Evolutionary conservation across 78 protist genomes (phyloP).

Genomic region (Anaeramoeba ignava): DNA sequence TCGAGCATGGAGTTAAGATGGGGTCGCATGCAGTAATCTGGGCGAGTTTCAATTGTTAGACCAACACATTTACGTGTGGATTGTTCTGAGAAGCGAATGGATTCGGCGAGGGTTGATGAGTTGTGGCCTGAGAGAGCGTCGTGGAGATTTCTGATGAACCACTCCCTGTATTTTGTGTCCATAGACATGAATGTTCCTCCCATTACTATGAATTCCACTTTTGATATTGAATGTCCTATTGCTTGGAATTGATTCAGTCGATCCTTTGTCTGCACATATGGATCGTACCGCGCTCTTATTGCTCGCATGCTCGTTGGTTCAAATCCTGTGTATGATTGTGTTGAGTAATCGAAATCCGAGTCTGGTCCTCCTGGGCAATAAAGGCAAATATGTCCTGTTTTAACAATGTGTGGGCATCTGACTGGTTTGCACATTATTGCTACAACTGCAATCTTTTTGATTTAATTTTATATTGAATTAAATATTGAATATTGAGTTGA

Average conservation of each 20-base stretch:
- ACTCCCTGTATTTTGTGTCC: constrained; percentile 67
- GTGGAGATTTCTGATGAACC: constrained; percentile 72
- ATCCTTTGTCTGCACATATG: constrained; percentile 61
- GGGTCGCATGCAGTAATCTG: constrained; percentile 80
- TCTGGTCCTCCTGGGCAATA: constrained; percentile 93
- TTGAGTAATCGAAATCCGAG: constrained; percentile 89
- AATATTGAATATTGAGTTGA: too few species aligned
- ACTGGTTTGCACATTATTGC: constrained; percentile 96
- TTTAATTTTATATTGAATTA: too few species aligned
- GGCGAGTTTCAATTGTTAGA: constrained; percentile 89
- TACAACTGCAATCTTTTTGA: constrained; percentile 81
- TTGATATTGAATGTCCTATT: constrained; percentile 80
- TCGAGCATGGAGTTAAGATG: constrained; percentile 71
- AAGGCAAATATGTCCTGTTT: constrained; percentile 70
- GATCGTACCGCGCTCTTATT: constrained; percentile 85
- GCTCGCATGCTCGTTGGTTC: constrained; percentile 96
- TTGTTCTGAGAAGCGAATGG: constrained; percentile 23
- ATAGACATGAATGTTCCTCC: constrained; percentile 94
- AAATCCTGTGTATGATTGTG: constrained; percentile 58
- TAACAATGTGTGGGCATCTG: constrained; percentile 87
- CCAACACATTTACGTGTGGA: constrained; percentile 52
- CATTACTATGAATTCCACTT: constrained; percentile 85
- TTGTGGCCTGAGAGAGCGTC: constrained; percentile 88
- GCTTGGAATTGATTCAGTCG: constrained; percentile 73
- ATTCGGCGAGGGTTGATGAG: constrained; percentile 58